Base-by-base conservation (phyloP, 305 asterid species). In the Solanum hybrid region DNA sequence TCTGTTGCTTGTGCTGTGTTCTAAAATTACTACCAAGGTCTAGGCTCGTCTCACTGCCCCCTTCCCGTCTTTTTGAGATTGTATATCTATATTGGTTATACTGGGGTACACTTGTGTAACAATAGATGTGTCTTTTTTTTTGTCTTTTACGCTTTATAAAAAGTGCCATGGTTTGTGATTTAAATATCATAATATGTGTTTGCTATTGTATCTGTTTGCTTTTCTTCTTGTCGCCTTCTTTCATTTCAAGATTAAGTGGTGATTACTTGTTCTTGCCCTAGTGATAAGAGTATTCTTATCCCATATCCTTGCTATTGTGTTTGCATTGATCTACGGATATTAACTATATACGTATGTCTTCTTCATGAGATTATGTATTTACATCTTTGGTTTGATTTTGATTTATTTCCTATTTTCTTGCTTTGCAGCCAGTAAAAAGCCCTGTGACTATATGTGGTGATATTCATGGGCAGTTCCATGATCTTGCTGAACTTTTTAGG, bases 361-460 rank as follows among this genome's bases (percentile, higher is more conserved):
- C n/a, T 28, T 84, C 29, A 46, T 51, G 74, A 84, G 87, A 51
- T 11, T 51, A 84, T 46, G 74, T 84, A 84, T 84, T 29, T 84
- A 51, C 10, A 5, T 84, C 40, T 84, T 84, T 84, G 87, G 29
- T 13, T 24, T 84, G 75, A 84, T 18, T 84, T 84, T 84, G 87
- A 51, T 46, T 84, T 84, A 20, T 51, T 46, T 46, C 35, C 61
- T 91, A 89, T 77, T 78, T 86, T 51, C 24, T 90, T 94, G 88
- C 16, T 35, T 90, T 94, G 95, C 99, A 97, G 99, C 99, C 99
- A 74, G 99, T 96, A 67, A 96, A 95, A 94, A 96, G 99, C 91
- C 99, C 99, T 39, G 99, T 97, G 91, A 97, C 99, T 36, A 96
- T 97, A 87, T 97, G 99, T 93, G 99, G 99, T 89, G 99, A 97